Base-by-base conservation (phyloP, 176 grass and related monocot genomes). In the Hordeum vulgare region DNA sequence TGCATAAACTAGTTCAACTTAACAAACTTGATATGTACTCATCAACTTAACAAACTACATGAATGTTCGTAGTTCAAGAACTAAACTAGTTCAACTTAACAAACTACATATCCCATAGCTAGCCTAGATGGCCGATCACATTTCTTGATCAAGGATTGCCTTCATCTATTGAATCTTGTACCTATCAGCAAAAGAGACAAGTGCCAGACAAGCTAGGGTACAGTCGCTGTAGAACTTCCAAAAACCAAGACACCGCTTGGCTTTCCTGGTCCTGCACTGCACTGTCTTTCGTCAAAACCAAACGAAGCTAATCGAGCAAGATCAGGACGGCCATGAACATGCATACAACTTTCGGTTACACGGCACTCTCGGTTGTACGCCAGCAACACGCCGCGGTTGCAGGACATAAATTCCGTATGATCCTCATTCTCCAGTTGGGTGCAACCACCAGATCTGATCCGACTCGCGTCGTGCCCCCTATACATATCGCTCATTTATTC, bases 391-490 rank as follows among this genome's bases (percentile, higher is more conserved):
- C 11, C n/a, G 20, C 59, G 37, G 18, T 12, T 61, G 53, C 26
- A 49, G 70, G 47, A 13, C 70, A 75, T 47, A 64, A 83, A 24
- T 34, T 64, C 40, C 40, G 58, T 35, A 13, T 25, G 39, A 64
- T 65, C 70, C 41, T 53, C 70, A 21, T 60, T 72, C 67, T 72
- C 39, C 67, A 18, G 69, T 51, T 83, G 40, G 58, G 70, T 64
- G 42, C 41, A 83, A 37, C 81, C 71, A 75, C 71, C 21, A 24
- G 80, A 74, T 61, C 68, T 25, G 24, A 78, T 63, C 17, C 18
- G 20, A 3, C 51, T 56, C 51, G 18, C 51, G 51, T 13, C 37
- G 17, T 62, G 58, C 59, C 59, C 24, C 3, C 28, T 6, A 73
- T 21, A 42, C 60, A n/a, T 15, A 31, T 60, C 20, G 15, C 66